Evolutionary conservation across 805 yeast species (phyloP), one percentile per base, ranked within the genome.

Genomic region (Cyberlindnera mrakii): DNA sequence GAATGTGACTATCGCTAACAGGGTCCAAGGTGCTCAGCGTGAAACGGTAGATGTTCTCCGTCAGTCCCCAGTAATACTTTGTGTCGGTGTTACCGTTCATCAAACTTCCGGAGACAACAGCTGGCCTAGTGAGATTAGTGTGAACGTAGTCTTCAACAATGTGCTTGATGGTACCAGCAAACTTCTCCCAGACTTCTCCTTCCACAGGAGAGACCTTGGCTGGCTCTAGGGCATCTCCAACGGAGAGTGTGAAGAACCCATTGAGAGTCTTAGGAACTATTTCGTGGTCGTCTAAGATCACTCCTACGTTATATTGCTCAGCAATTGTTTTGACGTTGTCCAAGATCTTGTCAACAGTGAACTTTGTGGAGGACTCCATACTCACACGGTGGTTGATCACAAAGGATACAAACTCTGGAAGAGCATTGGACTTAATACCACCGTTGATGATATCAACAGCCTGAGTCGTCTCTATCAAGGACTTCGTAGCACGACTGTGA

Each of bases 361-460:
- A 47, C 1, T 62, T 51, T 2, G 65, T 57, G 17, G 64, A 55
- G 13, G 73, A 63, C 45, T 75, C 83, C 33, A 74, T 61, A 8
- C 74, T 67, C 35, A 82, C 65, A 50, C 89, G 66, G 51, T 80
- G 80, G 60, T 82, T 80, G 39, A 78, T 65, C 17, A 66, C 47
- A 15, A 78, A 59, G 30, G 63, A 60, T 5, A 70, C 77, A 27
- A 65, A 62, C 50, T 81, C 86, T 3, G 90, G 88, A 33, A 82
- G 64, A 0, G 87, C 85, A 52, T 82, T 82, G 37, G 76, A 67
- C 60, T 82, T 82, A 46, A 75, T 70, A 15, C 88, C 89, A 17
- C 87, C 88, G 7, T 59, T 50, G 44, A 82, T 66, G 13, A 80
- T 68, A 54, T 81, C 85, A 33, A 72, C 64, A 0, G 89, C 84